Percentiles rank a stretch among this genome's conserved stretches.
Conservation (phyloP, 2,329 filamentous ascomycete species). For the Sporothrix brasiliensis region DNA sequence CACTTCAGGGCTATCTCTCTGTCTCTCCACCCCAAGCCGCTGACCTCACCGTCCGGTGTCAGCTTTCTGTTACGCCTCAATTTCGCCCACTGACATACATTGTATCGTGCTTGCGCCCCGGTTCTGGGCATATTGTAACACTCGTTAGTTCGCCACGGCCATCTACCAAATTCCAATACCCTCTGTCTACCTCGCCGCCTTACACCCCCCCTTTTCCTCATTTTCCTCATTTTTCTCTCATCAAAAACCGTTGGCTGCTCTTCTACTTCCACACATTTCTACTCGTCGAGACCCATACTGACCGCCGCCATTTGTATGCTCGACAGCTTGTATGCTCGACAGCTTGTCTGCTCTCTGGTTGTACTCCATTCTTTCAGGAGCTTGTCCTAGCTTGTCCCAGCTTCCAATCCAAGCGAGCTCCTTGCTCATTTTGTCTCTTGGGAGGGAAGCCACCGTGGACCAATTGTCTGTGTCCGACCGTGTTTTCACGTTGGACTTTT, state of each 20-base stretch:
- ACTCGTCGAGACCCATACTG: constrained; percentile 13
- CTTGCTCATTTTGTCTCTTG: constrained; percentile 15
- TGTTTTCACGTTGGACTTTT: not conserved
- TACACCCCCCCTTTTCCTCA: not conserved
- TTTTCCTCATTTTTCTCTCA: not conserved
- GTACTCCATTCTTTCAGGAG: constrained; percentile 16
- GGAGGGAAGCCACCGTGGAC: not conserved
- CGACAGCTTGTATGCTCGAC: constrained; percentile 8
- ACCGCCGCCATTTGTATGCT: not conserved
- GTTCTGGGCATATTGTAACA: not conserved
- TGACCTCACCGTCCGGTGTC: constrained; percentile 4
- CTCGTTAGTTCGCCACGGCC: constrained; percentile 16
- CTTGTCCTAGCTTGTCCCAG: constrained; percentile 15
- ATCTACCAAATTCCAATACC: not conserved
- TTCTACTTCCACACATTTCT: constrained; percentile 1
- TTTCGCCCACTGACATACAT: not conserved
- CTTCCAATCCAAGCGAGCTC: too few relatives aligned
- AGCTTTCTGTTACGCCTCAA: not conserved
- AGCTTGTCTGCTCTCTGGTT: constrained; percentile 17
- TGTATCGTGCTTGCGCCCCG: not conserved
- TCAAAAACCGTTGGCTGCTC: constrained; percentile 1
- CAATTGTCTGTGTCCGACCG: constrained; percentile 20
- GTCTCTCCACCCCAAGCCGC: too few relatives aligned
- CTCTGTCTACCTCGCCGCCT: constrained; percentile 3
- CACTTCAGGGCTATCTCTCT: too few relatives aligned